Evolutionary conservation across 2,329 filamentous ascomycete species (phyloP), one percentile per base, ranked within the genome.

Genomic region (Alternaria sp.): DNA sequence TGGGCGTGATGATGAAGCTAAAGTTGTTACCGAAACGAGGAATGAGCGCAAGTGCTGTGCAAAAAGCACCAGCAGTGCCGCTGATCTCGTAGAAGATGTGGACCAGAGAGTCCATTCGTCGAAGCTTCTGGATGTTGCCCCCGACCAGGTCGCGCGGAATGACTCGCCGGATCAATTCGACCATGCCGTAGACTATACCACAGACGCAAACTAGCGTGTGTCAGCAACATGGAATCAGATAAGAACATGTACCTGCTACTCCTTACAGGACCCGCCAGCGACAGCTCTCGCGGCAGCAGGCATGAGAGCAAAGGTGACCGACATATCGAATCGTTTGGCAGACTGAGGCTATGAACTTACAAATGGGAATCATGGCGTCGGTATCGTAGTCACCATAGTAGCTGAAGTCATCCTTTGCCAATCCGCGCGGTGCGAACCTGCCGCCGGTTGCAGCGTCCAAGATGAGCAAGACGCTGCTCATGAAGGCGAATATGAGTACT

Each of bases 71-170:
- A 6, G 76, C 75, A 1, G 84, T 85, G 21, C 84, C 84, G 9
- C 83, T 78, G n/a, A 84, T 71, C 68, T 84, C 82, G 68, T 84
- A 85, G 64, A 83, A 83, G 58, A 84, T 83, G 66, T 84, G 82
- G 7, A 83, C 79, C 20, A 83, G 63, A 2, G 82, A 80, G 68
- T 78, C 84, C 81, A 85, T 82, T 30, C 80, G 81, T 51, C 83
- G 79, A 15, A 86, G 75, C 67, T 85, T 86, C 50, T 84, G 81
- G 2, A 85, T 78, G 61, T 86, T 81, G 37, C 84, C 84, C 21
- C 84, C 84, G 2, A 86, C 84, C 33, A 86, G 83, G 61, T 86
- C 84, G 41, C 84, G 75, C 3, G 84, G 84, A 43, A 86, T 86
- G 47, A 85, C 82, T 37, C 83, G 77, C 14, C 84, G 80, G 59